A percentile compares a stretch with the other conserved stretches of the same genome.
Conservation (phyloP, 2,329 filamentous ascomycete species). For the Aspergillus pseudoglaucus region DNA sequence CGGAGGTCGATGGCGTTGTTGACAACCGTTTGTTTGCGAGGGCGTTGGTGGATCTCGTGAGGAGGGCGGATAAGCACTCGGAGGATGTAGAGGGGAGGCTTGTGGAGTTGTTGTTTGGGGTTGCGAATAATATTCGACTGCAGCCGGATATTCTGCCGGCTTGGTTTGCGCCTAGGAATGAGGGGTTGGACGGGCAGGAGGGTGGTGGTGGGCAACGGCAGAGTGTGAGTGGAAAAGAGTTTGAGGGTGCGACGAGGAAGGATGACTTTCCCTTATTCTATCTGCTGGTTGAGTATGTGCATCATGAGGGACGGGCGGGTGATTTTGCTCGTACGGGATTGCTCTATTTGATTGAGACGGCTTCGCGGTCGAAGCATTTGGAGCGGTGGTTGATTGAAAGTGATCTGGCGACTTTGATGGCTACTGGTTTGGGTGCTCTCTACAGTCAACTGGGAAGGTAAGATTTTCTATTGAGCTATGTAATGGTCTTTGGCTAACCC, state of each 20-base stretch:
- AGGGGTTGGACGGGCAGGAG: conserved; percentile 29
- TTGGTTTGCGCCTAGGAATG: conserved; percentile 69
- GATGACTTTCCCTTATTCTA: conserved; percentile 96
- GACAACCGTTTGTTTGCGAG: conserved; percentile 79
- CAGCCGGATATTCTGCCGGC: conserved; percentile 79
- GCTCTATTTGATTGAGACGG: conserved; percentile 91
- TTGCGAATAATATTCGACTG: conserved; percentile 90
- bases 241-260: conserved; percentile 77
- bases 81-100: conserved; percentile 80
- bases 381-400: conserved; percentile 98
- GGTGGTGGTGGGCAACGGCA: conserved; percentile 27
- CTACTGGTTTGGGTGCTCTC: conserved; percentile 77
- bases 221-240: conserved; percentile 54
- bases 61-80: conserved; percentile 61
- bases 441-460: conserved; percentile 63
- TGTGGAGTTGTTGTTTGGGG: conserved; percentile 89
- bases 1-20: conserved; percentile 91
- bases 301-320: conserved; percentile 87
- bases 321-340: conserved; percentile 93
- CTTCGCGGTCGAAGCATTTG: conserved; percentile 70
- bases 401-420: conserved; percentile 94
- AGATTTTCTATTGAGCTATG: conserved; percentile 6
- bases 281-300: conserved; percentile 90
- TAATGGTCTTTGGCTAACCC: conserved; percentile 45
- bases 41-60: conserved; percentile 78